Evolutionary conservation across 768 basidiomycete genomes (phyloP).

Genomic region (Boletus vermiculosoides): DNA sequence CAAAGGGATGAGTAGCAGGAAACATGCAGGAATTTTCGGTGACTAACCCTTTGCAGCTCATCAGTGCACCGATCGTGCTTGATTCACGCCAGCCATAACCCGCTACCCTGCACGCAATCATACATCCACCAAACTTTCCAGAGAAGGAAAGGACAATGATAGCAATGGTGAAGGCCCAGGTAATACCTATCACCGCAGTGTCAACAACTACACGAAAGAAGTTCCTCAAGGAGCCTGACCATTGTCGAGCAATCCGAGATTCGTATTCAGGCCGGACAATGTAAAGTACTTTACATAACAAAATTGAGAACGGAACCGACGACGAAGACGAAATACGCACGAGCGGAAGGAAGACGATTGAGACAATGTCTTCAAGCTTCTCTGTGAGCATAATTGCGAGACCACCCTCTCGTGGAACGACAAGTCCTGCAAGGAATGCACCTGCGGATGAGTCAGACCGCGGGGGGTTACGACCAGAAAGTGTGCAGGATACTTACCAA

Average conservation of each 20-base stretch:
- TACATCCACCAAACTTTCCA: conserved; percentile 90
- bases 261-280: conserved; percentile 84
- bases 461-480: background rate
- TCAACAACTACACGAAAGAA: background rate
- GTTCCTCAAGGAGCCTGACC: conserved; percentile 39
- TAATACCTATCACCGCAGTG: conserved; percentile 54
- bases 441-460: conserved; percentile 43
- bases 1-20: background rate
- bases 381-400: conserved; percentile 87
- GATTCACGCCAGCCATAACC: conserved; percentile 82
- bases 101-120: conserved; percentile 59
- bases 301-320: background rate
- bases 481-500: conserved; percentile 46
- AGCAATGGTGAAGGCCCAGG: conserved; percentile 86
- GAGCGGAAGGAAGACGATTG: conserved; percentile 85
- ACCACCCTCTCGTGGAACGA: conserved; percentile 85
- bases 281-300: conserved; percentile 75
- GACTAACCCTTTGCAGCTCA: conserved; percentile 90
- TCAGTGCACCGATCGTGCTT: conserved; percentile 82
- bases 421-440: conserved; percentile 78
- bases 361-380: conserved; percentile 94
- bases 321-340: conserved; percentile 36
- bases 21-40: background rate
- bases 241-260: conserved; percentile 81
- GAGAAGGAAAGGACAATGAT: conserved; percentile 76